Evolutionary conservation across 768 basidiomycete species (phyloP).

Genomic region (Phaeolepiota aurea): DNA sequence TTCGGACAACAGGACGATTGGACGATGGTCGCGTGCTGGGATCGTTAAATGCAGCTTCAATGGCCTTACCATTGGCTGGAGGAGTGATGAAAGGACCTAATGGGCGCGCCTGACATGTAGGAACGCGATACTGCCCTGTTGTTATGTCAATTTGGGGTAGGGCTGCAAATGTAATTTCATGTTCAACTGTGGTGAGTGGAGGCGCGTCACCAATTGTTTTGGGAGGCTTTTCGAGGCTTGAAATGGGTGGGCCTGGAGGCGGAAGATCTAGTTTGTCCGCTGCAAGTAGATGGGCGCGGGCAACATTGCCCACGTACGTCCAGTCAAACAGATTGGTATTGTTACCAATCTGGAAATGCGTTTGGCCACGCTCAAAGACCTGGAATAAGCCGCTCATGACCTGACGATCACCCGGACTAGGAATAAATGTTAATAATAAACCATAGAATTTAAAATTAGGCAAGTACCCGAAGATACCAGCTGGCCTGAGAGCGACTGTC

Average conservation of each 20-base stretch:
- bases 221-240: conserved; percentile 26
- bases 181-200: conserved; percentile 31
- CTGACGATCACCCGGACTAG: conserved; percentile 88
- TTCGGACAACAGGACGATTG: conserved; percentile 56
- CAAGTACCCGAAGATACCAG: conserved; percentile 91
- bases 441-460: background rate
- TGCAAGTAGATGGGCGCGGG: conserved; percentile 88
- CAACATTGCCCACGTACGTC: conserved; percentile 96
- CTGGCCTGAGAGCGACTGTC: conserved; percentile 86
- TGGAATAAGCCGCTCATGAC: conserved; percentile 70
- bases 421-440: background rate
- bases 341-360: conserved; percentile 88
- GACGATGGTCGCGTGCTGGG: conserved; percentile 25
- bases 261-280: conserved; percentile 72
- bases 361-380: conserved; percentile 75
- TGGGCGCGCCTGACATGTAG: conserved; percentile 75
- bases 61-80: conserved; percentile 46
- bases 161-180: conserved; percentile 35
- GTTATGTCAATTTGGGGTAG: conserved; percentile 59
- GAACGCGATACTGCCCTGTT: conserved; percentile 56
- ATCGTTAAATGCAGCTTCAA: conserved; percentile 49
- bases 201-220: conserved; percentile 27
- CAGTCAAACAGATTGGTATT: conserved; percentile 93
- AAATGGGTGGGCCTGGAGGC: conserved; percentile 32
- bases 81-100: conserved; percentile 72